Evolutionary conservation across 1,139 yeast genomes (phyloP).

Genomic region (Sugiyamaella neomexicana): DNA sequence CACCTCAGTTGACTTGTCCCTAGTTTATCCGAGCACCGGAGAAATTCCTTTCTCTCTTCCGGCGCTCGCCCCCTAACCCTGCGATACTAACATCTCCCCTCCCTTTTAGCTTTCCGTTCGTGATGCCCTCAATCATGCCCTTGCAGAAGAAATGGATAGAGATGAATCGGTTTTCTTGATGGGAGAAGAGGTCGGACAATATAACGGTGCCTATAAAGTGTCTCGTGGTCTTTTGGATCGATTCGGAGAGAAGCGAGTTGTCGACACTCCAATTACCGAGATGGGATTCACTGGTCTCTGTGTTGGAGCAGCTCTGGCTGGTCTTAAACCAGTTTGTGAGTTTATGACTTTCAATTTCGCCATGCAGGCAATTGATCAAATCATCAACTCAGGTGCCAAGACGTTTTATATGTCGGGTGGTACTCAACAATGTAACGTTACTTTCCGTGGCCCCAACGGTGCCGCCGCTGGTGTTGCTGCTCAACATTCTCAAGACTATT

Average conservation of each 20-base stretch:
- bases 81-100: constrained; percentile 3
- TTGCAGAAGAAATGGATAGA: constrained; percentile 96
- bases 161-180: constrained; percentile 91
- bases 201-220: constrained; percentile 98
- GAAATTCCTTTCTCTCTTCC: too few species aligned
- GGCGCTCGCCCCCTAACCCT: background rate
- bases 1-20: background rate
- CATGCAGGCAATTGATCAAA: constrained; percentile 98
- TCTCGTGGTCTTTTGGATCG: constrained; percentile 94
- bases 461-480: constrained; percentile 99
- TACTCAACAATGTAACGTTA: constrained; percentile 92
- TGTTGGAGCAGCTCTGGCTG: constrained; percentile 96
- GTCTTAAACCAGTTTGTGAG: constrained; percentile 95
- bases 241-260: constrained; percentile 94
- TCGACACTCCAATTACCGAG: constrained; percentile 98
- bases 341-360: constrained; percentile 99
- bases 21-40: background rate
- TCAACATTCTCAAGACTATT: constrained; percentile 96
- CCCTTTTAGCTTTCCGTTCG: constrained; percentile 73
- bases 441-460: constrained; percentile 99
- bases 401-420: constrained; percentile 99
- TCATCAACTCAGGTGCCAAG: constrained; percentile 97
- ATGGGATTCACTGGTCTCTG: constrained; percentile 99
- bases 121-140: constrained; percentile 92
- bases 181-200: constrained; percentile 99